A percentile compares a stretch with the other conserved stretches of the same genome.
Conservation (phyloP, 805 yeast species). For the Wickerhamiella sergipiensis region DNA sequence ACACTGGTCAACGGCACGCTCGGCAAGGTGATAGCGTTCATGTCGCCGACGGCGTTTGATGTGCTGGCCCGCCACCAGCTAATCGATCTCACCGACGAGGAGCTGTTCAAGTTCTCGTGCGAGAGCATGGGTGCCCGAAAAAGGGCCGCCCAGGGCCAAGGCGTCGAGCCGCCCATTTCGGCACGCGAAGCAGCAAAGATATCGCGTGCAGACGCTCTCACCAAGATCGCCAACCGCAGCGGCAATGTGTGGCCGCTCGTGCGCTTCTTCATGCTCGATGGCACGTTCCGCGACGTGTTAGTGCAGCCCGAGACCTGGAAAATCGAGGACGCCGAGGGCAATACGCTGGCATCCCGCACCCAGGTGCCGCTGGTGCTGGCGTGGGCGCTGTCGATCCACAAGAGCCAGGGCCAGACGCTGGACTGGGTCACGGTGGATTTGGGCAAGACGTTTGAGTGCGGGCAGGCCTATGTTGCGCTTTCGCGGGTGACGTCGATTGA, state of each 20-base stretch:
- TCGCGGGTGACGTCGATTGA: conserved; percentile 77
- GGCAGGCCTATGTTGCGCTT: conserved; percentile 92
- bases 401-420: conserved; percentile 88
- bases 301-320: conserved; percentile 76
- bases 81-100: neutral
- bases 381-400: conserved; percentile 93
- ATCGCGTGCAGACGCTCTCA: conserved; percentile 6
- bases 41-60: conserved; percentile 12
- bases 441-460: conserved; percentile 65
- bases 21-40: conserved; percentile 57
- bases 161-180: no score
- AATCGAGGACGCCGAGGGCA: conserved; percentile 59
- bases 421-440: conserved; percentile 68
- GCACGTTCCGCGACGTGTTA: conserved; percentile 57
- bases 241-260: conserved; percentile 49
- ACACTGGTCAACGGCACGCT: conserved; percentile 80
- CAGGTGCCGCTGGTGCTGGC: conserved; percentile 88
- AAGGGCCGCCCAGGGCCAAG: neutral
- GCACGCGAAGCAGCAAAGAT: conserved; percentile 2
- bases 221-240: conserved; percentile 1
- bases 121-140: neutral
- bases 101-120: neutral
- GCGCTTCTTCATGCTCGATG: conserved; percentile 57
- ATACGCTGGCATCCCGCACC: conserved; percentile 51
- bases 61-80: neutral